Conservation (phyloP, 768 basidiomycete genomes). For the Tubosaeta sp. region DNA sequence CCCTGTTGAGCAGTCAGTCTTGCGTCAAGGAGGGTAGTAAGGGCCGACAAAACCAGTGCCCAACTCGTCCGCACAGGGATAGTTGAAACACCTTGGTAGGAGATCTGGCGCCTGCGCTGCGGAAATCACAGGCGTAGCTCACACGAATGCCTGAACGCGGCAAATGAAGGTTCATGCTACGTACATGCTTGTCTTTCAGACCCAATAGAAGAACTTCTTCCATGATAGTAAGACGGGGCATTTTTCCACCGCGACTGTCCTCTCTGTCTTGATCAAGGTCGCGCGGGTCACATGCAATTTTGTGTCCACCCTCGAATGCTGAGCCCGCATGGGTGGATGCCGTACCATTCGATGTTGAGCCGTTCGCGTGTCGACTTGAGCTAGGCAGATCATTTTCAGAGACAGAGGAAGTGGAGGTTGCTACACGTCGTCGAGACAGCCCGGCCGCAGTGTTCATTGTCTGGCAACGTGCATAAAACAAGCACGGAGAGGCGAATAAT, state of each 20-base stretch:
- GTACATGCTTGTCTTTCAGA: slow-evolving; percentile 92
- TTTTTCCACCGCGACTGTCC: slow-evolving; percentile 63
- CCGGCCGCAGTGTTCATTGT: slow-evolving; percentile 51
- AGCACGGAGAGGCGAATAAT: background rate
- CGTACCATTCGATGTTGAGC: slow-evolving; percentile 27
- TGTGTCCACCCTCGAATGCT: slow-evolving; percentile 81
- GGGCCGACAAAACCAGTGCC: slow-evolving; percentile 20
- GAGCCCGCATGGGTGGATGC: slow-evolving; percentile 63
- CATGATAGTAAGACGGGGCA: slow-evolving; percentile 89
- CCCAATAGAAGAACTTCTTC: slow-evolving; percentile 94
- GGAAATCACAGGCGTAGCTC: slow-evolving; percentile 9
- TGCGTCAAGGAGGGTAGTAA: background rate
- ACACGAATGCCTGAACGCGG: slow-evolving; percentile 6
- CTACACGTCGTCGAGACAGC: slow-evolving; percentile 57
- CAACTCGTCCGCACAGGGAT: slow-evolving; percentile 2
- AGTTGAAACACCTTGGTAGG: background rate
- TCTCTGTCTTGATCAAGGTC: slow-evolving; percentile 75
- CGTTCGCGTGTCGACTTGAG: slow-evolving; percentile 27
- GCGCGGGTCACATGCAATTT: slow-evolving; percentile 90
- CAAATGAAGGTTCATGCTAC: slow-evolving; percentile 18
- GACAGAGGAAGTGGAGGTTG: slow-evolving; percentile 35
- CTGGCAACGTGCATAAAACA: slow-evolving; percentile 19
- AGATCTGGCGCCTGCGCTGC: slow-evolving; percentile 15
- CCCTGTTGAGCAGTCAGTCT: slow-evolving; percentile 45
- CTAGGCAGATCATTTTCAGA: slow-evolving; percentile 37